Conservation (phyloP, 257 asterid genomes). For the Salvia miltiorrhiza region DNA sequence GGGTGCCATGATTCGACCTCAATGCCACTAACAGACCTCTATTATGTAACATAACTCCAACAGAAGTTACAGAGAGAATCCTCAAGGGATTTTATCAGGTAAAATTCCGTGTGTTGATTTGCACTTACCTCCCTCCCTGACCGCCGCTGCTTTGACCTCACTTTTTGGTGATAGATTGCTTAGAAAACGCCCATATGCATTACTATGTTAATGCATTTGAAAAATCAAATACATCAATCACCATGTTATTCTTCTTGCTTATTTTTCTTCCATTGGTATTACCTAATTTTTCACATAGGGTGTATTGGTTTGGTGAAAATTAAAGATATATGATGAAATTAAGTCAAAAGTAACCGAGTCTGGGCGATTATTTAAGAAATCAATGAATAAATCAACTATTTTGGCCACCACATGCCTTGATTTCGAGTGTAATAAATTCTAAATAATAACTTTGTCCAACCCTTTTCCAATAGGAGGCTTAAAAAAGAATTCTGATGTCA, state of each 20-base stretch:
- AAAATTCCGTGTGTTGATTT: neutral
- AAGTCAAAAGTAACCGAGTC: too few relatives aligned
- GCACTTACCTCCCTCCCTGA: neutral
- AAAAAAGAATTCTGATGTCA: too few relatives aligned
- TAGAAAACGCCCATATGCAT: neutral
- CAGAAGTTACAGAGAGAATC: constrained; percentile 81
- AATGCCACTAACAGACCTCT: neutral
- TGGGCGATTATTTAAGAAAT: too few relatives aligned
- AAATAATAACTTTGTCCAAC: too few relatives aligned
- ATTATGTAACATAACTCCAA: constrained; percentile 65
- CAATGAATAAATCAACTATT: too few relatives aligned
- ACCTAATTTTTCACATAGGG: too few relatives aligned
- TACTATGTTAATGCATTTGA: neutral
- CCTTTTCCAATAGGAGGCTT: too few relatives aligned
- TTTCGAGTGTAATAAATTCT: too few relatives aligned
- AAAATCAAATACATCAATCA: neutral
- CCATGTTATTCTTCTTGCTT: neutral
- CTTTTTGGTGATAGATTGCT: constrained; percentile 1
- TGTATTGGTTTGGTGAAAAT: too few relatives aligned
- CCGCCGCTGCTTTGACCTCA: too few relatives aligned
- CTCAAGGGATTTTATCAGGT: constrained; percentile 53
- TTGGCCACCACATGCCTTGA: too few relatives aligned
- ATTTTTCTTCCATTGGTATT: neutral
- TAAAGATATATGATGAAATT: too few relatives aligned
- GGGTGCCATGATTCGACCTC: neutral